Evolutionary conservation across 2,329 filamentous ascomycete species (phyloP).

Genomic region (Fusarium fujikuroi): DNA sequence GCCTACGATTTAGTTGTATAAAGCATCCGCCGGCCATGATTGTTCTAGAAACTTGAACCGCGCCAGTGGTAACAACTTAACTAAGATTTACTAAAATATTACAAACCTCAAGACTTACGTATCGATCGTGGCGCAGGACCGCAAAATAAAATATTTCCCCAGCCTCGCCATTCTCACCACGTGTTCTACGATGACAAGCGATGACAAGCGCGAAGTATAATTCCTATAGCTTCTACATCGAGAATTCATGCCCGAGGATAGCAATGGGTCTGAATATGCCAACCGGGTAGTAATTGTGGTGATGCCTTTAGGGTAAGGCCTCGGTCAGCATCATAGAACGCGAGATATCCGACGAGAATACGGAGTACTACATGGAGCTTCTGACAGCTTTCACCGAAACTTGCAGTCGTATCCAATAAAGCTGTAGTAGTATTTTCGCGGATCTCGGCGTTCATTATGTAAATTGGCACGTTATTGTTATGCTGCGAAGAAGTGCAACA

Average conservation of each 20-base stretch:
- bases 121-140: conserved; percentile 4
- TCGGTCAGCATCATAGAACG: not conserved
- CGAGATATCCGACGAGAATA: not conserved
- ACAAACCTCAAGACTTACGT: not conserved
- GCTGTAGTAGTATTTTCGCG: not conserved
- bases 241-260: not conserved
- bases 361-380: not conserved
- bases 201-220: conserved; percentile 13
- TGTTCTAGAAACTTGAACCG: not conserved
- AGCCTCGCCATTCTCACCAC: not conserved
- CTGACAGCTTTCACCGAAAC: not conserved
- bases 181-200: not conserved
- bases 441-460: not conserved
- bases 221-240: not conserved
- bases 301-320: conserved; percentile 1
- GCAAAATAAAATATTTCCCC: not conserved
- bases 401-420: not conserved
- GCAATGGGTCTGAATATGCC: not conserved
- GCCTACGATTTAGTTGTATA: not conserved
- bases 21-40: not conserved
- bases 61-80: not conserved
- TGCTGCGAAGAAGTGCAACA: not conserved
- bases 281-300: not conserved
- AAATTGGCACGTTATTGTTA: not conserved
- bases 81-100: conserved; percentile 3